These are phyloP conservation scores for Amyloporia xantha DNA, from an alignment of 768 basidiomycete genomes.

Conservation along the genomic window DNA sequence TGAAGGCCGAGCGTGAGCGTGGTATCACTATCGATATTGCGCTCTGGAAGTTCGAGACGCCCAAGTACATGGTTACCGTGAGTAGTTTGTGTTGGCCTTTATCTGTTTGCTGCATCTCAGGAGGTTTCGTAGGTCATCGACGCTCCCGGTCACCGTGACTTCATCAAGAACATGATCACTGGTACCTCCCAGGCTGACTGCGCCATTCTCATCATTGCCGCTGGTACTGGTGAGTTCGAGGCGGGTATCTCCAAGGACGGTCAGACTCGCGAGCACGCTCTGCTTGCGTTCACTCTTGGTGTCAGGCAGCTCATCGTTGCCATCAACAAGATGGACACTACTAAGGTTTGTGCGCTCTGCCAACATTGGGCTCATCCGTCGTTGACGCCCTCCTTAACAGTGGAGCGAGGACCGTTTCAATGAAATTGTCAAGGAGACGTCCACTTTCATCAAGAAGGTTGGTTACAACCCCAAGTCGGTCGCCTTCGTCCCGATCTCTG, in stretches of 20 bases:
- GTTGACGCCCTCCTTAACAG: conserved; percentile 33
- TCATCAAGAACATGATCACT: conserved; percentile 99
- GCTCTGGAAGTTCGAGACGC: conserved; percentile 99
- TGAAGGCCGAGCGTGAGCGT: conserved; percentile 99
- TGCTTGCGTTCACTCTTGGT: conserved; percentile 99
- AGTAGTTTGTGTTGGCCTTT: conserved; percentile 27
- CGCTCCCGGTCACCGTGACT: conserved; percentile 99
- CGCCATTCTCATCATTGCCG: conserved; percentile 98
- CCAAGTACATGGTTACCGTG: conserved; percentile 90
- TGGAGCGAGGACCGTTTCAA: conserved; percentile 99
- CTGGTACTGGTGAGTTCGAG: conserved; percentile 99
- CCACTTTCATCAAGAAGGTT: conserved; percentile 98
- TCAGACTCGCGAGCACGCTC: conserved; percentile 99
- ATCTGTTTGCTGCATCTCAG: not conserved
- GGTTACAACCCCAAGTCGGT: conserved; percentile 99
- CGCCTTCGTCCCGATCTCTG: conserved; percentile 98
- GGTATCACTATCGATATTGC: conserved; percentile 99
- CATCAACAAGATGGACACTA: conserved; percentile 99
- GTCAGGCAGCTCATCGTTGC: conserved; percentile 99
- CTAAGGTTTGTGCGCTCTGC: conserved; percentile 58
- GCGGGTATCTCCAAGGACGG: conserved; percentile 99
- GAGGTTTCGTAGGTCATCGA: conserved; percentile 77
- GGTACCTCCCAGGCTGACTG: conserved; percentile 99
- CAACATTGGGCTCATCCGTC: not conserved
- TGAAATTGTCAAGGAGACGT: conserved; percentile 98